phyloP scores from a whole-genome alignment of 495 filamentous ascomycete genomes.

The Acidiella bohemica region DNA sequence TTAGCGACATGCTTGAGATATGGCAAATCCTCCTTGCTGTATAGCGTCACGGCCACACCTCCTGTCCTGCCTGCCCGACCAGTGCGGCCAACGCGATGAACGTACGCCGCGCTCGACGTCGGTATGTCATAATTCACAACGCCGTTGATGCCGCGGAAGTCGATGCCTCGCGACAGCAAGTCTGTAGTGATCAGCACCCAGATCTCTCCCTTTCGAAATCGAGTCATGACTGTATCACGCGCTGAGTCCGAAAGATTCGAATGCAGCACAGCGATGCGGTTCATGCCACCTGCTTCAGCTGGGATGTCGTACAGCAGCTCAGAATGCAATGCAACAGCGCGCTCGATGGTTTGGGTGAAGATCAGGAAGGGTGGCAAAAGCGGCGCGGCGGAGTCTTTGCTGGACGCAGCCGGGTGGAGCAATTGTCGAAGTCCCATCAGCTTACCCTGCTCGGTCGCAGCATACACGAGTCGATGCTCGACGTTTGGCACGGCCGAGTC shows the following conservation, averaged over 20 bases:
- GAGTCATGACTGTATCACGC: constrained; percentile 67
- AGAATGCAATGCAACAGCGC: constrained; percentile 71
- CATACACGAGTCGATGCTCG: constrained; percentile 75
- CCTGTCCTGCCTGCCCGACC: constrained; percentile 78
- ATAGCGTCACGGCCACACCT: constrained; percentile 85
- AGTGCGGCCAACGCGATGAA: constrained; percentile 86
- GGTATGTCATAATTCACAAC: constrained; percentile 97
- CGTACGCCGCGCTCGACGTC: constrained; percentile 71
- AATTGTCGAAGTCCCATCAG: constrained; percentile 83
- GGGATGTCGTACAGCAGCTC: constrained; percentile 95
- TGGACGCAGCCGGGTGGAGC: constrained; percentile 54
- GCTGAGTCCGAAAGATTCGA: constrained; percentile 64
- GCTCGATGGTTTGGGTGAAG: constrained; percentile 86
- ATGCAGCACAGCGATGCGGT: constrained; percentile 81
- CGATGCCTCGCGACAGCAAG: constrained; percentile 75
- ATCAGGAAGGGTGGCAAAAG: constrained; percentile 81
- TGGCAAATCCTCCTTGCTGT: constrained; percentile 85
- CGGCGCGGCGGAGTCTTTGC: constrained; percentile 34
- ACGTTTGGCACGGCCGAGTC: constrained; percentile 90
- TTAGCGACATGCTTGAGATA: constrained; percentile 87
- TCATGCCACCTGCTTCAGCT: constrained; percentile 66
- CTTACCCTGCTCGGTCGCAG: constrained; percentile 85
- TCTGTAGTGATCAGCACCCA: constrained; percentile 97
- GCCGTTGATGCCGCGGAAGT: constrained; percentile 83
- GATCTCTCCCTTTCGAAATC: constrained; percentile 81